phyloP scores from a whole-genome alignment of 1,284 basidiomycete species.

The Jaminaea rosea region DNA sequence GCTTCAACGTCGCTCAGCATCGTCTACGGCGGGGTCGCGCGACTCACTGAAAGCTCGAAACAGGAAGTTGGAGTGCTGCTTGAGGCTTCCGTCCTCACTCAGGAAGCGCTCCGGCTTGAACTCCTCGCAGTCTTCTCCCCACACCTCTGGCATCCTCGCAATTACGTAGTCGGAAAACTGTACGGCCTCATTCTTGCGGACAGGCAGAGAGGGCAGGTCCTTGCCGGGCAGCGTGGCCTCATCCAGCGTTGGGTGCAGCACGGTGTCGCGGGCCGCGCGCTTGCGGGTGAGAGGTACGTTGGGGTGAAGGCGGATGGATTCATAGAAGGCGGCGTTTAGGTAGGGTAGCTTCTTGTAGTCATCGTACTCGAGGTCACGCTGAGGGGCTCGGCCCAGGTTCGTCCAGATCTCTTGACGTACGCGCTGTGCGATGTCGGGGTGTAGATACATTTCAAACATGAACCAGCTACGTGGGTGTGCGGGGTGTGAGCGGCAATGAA shows the following conservation, averaged over 20 bases:
- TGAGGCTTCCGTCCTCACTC: conserved; percentile 16
- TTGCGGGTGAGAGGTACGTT: conserved; percentile 36
- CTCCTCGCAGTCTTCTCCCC: conserved; percentile 26
- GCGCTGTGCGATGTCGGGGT: conserved; percentile 24
- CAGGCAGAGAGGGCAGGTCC: conserved; percentile 26
- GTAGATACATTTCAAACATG: conserved; percentile 24
- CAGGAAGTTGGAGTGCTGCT: conserved; percentile 5
- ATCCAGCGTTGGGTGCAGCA: conserved; percentile 8
- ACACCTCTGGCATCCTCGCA: conserved; percentile 27
- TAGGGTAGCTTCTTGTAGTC: conserved; percentile 26
- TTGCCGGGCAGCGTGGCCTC: conserved; percentile 20
- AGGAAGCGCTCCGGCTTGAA: conserved; percentile 32
- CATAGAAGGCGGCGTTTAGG: conserved; percentile 29
- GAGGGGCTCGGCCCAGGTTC: conserved; percentile 14
- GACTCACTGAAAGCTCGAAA: conserved; percentile 25
- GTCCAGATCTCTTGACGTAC: conserved; percentile 18
- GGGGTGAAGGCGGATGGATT: conserved; percentile 29
- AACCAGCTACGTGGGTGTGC: conserved; percentile 31
- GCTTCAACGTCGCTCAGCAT: background rate
- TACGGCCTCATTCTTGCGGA: conserved; percentile 23
- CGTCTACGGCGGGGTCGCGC: background rate
- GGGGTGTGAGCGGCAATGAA: too few relatives aligned
- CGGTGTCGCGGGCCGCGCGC: conserved; percentile 25
- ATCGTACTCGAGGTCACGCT: conserved; percentile 24
- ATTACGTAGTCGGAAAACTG: conserved; percentile 41